Percentiles rank a stretch among this genome's conserved stretches.
Conservation (phyloP, 495 filamentous ascomycete species). For the Physcia stellaris region DNA sequence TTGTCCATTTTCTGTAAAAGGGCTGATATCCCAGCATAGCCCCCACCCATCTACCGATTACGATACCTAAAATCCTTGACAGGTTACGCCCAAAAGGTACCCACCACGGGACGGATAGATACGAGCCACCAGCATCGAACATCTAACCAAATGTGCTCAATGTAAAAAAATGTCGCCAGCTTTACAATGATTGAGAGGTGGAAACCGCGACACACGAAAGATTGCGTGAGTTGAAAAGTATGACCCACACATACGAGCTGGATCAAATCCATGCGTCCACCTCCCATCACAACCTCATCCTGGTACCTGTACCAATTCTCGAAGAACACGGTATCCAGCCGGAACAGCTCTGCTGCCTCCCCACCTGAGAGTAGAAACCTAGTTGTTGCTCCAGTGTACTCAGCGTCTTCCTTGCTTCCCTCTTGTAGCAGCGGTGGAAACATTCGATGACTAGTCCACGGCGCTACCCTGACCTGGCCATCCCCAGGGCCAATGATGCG, state of each 20-base stretch:
- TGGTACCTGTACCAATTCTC: conserved; percentile 43
- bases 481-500: conserved; percentile 18
- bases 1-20: conserved; percentile 29
- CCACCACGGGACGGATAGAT: background rate
- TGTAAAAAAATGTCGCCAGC: background rate
- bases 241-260: conserved; percentile 30
- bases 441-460: conserved; percentile 27
- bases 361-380: conserved; percentile 18
- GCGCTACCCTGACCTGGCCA: conserved; percentile 22
- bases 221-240: background rate
- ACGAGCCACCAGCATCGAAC: background rate
- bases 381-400: background rate
- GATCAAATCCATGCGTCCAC: conserved; percentile 26
- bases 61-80: conserved; percentile 14
- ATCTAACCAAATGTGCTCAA: background rate
- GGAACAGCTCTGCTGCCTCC: conserved; percentile 19
- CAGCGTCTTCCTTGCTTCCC: conserved; percentile 9
- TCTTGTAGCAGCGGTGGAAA: conserved; percentile 18
- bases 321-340: conserved; percentile 35
- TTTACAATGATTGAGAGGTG: background rate
- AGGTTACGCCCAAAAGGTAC: background rate
- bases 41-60: conserved; percentile 31
- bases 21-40: conserved; percentile 31
- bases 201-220: background rate
- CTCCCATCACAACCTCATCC: conserved; percentile 29